Evolutionary conservation across 495 filamentous ascomycete genomes (phyloP).

Genomic region (Aspergillus affinis): DNA sequence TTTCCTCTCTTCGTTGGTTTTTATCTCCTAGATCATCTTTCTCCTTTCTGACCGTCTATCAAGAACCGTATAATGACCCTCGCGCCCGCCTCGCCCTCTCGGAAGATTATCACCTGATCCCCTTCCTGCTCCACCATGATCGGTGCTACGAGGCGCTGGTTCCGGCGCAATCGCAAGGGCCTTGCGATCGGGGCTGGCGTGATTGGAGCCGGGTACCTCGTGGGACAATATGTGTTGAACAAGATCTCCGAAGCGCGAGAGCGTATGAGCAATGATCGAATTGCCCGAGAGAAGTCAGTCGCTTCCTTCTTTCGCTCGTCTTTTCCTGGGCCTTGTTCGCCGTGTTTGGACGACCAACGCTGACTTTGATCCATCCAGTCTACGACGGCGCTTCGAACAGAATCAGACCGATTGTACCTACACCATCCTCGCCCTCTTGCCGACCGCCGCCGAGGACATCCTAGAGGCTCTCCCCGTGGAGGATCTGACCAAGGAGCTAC

Average conservation of each 20-base stretch:
- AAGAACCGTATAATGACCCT: background rate
- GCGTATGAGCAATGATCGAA: slow-evolving; percentile 91
- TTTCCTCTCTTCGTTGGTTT: slow-evolving; percentile 11
- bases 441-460: slow-evolving; percentile 86
- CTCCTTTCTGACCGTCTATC: slow-evolving; percentile 1
- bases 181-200: slow-evolving; percentile 85
- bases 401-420: slow-evolving; percentile 98
- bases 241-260: slow-evolving; percentile 92
- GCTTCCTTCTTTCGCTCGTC: background rate
- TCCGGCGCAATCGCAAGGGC: slow-evolving; percentile 85
- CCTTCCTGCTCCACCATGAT: slow-evolving; percentile 61
- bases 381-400: slow-evolving; percentile 94
- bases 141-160: slow-evolving; percentile 78
- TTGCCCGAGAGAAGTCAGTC: slow-evolving; percentile 93
- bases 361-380: slow-evolving; percentile 47
- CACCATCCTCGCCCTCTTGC: slow-evolving; percentile 93
- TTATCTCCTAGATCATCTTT: slow-evolving; percentile 9
- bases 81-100: slow-evolving; percentile 6
- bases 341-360: slow-evolving; percentile 6
- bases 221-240: slow-evolving; percentile 83
- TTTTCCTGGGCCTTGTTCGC: slow-evolving; percentile 1
- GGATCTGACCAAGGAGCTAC: slow-evolving; percentile 82
- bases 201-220: slow-evolving; percentile 86
- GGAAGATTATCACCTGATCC: slow-evolving; percentile 12
- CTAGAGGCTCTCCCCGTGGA: slow-evolving; percentile 86